Conservation (phyloP, 129 eudicot species). For the Scalesia atractyloides region DNA sequence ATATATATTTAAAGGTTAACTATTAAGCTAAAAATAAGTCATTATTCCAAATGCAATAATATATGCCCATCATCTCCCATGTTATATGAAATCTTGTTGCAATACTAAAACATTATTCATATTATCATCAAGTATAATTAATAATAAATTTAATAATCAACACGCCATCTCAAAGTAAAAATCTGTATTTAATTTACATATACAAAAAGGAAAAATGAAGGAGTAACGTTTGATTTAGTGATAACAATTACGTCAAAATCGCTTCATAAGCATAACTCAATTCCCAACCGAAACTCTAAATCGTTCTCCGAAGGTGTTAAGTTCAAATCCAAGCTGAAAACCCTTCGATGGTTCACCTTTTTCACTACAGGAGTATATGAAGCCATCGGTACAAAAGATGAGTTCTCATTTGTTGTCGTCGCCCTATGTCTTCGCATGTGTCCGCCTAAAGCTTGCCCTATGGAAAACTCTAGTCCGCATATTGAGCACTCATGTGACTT, state of each 20-base stretch:
- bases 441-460: constrained; percentile 92
- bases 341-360: constrained; percentile 51
- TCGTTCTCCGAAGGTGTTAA: constrained; percentile 7
- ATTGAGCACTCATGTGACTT: constrained; percentile 82
- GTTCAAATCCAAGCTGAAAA: constrained; percentile 11
- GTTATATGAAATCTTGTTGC: constrained; percentile 15
- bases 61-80: constrained; percentile 37
- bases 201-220: background rate
- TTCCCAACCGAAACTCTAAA: background rate
- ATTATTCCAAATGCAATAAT: constrained; percentile 13
- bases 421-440: constrained; percentile 85
- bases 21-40: background rate
- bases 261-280: constrained; percentile 36
- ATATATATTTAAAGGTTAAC: background rate
- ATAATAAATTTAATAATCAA: background rate
- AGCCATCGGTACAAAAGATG: background rate
- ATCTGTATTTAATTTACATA: background rate
- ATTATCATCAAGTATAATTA: background rate
- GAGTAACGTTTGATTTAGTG: background rate
- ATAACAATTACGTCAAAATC: background rate
- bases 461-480: constrained; percentile 69
- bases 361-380: constrained; percentile 38
- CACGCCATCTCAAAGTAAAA: constrained; percentile 15
- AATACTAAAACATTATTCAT: constrained; percentile 1
- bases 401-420: constrained; percentile 23